Evolutionary conservation across 1,139 yeast genomes (phyloP).

Genomic region (Candida gigantensis): DNA sequence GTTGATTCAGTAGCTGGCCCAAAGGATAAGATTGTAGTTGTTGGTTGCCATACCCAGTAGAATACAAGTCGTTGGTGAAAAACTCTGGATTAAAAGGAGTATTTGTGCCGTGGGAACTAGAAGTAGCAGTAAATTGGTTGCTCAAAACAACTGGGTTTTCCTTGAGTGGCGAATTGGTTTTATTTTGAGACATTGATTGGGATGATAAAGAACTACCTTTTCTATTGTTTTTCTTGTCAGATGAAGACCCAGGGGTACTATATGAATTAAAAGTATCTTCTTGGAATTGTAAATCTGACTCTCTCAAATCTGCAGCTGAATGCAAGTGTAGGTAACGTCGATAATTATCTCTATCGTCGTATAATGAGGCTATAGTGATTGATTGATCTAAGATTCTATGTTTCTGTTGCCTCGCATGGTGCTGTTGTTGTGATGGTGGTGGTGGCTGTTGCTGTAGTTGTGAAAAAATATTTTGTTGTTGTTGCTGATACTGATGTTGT

Average conservation of each 20-base stretch:
- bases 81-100: slow-evolving; percentile 3
- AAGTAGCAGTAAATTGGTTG: slow-evolving; percentile 1
- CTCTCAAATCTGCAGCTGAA: slow-evolving; percentile 29
- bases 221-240: not conserved
- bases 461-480: not conserved
- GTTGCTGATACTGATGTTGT: not conserved
- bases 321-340: slow-evolving; percentile 36
- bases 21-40: slow-evolving; percentile 3
- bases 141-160: not conserved
- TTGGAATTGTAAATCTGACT: slow-evolving; percentile 35
- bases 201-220: slow-evolving; percentile 2
- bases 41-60: slow-evolving; percentile 1
- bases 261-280: slow-evolving; percentile 22
- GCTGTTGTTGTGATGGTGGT: not conserved
- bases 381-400: slow-evolving; percentile 41
- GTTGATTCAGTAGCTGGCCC: slow-evolving; percentile 3
- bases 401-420: not conserved
- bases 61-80: slow-evolving; percentile 3
- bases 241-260: slow-evolving; percentile 1
- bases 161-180: not conserved
- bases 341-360: slow-evolving; percentile 35
- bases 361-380: slow-evolving; percentile 43
- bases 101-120: no score
- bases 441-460: not conserved
- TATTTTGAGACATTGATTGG: not conserved